Evolutionary conservation across 805 yeast species (phyloP).

Genomic region (Candida yuanshanica): DNA sequence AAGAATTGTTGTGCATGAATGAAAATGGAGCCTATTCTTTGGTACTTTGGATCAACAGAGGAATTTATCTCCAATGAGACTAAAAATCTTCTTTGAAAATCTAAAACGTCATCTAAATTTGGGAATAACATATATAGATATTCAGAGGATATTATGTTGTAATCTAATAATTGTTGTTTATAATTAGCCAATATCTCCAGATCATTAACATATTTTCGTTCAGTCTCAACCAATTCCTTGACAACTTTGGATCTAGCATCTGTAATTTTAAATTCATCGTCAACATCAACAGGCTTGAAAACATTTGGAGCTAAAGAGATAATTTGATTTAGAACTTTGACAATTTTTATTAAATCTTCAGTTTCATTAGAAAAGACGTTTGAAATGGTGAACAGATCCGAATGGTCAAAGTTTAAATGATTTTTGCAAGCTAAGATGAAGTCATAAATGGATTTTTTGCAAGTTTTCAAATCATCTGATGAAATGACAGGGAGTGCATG

Average conservation of each 20-base stretch:
- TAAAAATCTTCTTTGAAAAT: conserved; percentile 85
- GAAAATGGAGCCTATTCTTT: conserved; percentile 85
- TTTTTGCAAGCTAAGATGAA: conserved; percentile 82
- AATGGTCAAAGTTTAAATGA: conserved; percentile 69
- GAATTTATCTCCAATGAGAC: conserved; percentile 88
- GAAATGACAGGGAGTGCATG: conserved; percentile 57
- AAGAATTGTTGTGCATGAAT: conserved; percentile 82
- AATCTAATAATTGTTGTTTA: conserved; percentile 57
- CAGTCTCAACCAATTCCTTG: conserved; percentile 81
- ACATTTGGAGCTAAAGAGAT: conserved; percentile 46
- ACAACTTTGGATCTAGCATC: conserved; percentile 74
- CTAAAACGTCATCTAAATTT: conserved; percentile 73
- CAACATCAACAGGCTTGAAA: conserved; percentile 28
- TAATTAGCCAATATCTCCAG: conserved; percentile 68
- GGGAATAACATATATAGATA: conserved; percentile 81
- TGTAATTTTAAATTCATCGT: conserved; percentile 26
- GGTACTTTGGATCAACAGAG: conserved; percentile 63
- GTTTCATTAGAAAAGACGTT: conserved; percentile 83
- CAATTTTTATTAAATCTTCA: conserved; percentile 66
- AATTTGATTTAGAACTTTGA: conserved; percentile 64
- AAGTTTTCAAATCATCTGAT: conserved; percentile 75
- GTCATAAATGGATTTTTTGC: conserved; percentile 86
- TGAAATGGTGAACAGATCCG: conserved; percentile 81
- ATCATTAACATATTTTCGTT: conserved; percentile 89
- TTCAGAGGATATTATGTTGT: conserved; percentile 70